phyloP scores from a whole-genome alignment of 139 green algal species.

The Tetratostichococcus sp. region DNA sequence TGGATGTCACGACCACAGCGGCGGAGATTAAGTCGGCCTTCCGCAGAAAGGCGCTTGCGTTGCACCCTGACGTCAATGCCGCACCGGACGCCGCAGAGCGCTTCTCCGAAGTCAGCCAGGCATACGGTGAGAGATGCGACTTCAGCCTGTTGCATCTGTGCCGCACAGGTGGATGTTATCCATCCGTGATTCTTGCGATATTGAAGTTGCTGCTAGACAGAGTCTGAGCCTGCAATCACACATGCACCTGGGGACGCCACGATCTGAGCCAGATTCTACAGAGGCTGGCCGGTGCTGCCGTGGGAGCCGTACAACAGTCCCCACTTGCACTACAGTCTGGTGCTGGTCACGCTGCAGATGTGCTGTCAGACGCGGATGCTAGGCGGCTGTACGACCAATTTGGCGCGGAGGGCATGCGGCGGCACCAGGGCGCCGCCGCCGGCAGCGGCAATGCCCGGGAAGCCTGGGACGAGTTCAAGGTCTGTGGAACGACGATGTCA shows the following conservation, averaged over 20 bases:
- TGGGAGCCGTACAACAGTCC: too few relatives aligned
- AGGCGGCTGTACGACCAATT: conserved; percentile 41
- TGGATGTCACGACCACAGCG: conserved; percentile 3
- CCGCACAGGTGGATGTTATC: too few relatives aligned
- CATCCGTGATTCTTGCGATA: too few relatives aligned
- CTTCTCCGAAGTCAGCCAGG: conserved; percentile 36
- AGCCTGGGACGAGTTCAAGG: conserved; percentile 57
- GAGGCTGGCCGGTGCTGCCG: too few relatives aligned
- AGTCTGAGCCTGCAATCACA: background rate
- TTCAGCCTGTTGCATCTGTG: too few relatives aligned
- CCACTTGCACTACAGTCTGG: too few relatives aligned
- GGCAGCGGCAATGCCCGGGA: conserved; percentile 36
- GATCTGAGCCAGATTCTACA: too few relatives aligned
- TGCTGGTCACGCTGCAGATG: conserved; percentile 34
- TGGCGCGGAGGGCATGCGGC: conserved; percentile 31
- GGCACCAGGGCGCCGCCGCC: conserved; percentile 13
- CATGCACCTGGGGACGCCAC: too few relatives aligned
- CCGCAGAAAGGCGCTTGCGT: conserved; percentile 58
- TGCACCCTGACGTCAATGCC: conserved; percentile 79
- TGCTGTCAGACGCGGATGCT: conserved; percentile 30
- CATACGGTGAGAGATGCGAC: conserved; percentile 32
- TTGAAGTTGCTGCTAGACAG: too few relatives aligned
- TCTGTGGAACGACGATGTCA: background rate
- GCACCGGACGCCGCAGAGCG: conserved; percentile 22
- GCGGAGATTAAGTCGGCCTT: conserved; percentile 83